Base-by-base conservation (phyloP, 305 asterid genomes). In the Fraxinus sp. region DNA sequence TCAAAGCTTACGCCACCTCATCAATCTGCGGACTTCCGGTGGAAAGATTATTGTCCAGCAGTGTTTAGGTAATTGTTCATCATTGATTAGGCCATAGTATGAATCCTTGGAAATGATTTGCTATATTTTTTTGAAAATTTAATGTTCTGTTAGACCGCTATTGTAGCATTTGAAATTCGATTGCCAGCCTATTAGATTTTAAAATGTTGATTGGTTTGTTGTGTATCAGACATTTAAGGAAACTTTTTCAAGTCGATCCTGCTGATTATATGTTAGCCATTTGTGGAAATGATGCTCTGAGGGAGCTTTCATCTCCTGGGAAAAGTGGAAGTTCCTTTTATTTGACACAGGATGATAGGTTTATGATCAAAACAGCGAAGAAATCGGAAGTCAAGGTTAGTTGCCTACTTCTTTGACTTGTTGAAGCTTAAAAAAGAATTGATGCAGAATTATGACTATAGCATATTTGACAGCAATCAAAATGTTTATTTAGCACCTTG, bases 261-360 rank as follows among this genome's bases (percentile, higher is more conserved):
- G 99, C 97, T 11, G 98, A 93, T 91, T 97, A 97, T 88, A 92
- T 95, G 98, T 80, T 95, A 78, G 97, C 99, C 76, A 90, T 97
- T 78, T 97, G 99, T 80, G 99, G 98, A 24, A 88, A 91, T 78
- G 97, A 93, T 86, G 98, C 99, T 41, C 77, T 97, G 16, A 90
- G 99, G 83, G 98, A 95, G 89, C 95, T 97, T 62, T 95, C 99
- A 0, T 97, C 99, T 71, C 99, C 99, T 0, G 99, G 99, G 64
- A 97, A 97, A 87, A 97, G 99, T 86, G 99, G 99, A 80, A 97
- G 99, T 83, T 91, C 88, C 86, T 97, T 97, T 86, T 97, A 97
- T 83, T 81, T 97, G 86, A 97, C 98, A 8, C 98, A 95, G 66
- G 99, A 97, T 81, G 98, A 97, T 89, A 88, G 98, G 78, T 97